phyloP scores from a whole-genome alignment of 768 basidiomycete species.

The Boletus vinaceobasis region DNA sequence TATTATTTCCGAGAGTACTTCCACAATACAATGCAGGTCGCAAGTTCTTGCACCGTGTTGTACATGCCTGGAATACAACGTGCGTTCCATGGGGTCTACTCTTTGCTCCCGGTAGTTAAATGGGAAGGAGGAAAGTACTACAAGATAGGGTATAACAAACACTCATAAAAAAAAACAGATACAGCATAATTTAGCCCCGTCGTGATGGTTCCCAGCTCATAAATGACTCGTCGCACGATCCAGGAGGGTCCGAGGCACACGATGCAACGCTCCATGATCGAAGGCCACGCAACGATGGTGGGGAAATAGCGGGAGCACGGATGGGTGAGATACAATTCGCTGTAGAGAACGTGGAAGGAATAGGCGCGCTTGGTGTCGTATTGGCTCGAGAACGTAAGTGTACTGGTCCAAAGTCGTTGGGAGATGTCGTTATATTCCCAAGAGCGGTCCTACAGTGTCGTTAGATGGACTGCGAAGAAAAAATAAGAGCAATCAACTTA shows the following conservation, averaged over 20 bases:
- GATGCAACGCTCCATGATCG: constrained; percentile 20
- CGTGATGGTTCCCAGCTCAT: constrained; percentile 60
- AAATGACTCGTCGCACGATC: constrained; percentile 52
- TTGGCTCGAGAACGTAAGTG: constrained; percentile 16
- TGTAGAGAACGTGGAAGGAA: constrained; percentile 12
- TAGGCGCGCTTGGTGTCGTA: not conserved
- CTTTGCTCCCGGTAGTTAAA: not conserved
- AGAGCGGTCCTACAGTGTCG: constrained; percentile 37
- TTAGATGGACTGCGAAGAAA: constrained; percentile 6
- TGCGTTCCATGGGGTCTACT: not conserved
- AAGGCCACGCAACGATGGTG: constrained; percentile 13
- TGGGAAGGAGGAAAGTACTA: not conserved
- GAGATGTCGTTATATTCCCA: constrained; percentile 32
- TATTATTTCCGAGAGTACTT: not conserved
- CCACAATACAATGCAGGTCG: not conserved
- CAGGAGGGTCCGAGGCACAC: constrained; percentile 26
- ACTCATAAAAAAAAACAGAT: not conserved
- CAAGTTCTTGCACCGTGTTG: not conserved
- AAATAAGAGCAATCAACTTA: constrained; percentile 28
- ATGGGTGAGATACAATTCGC: constrained; percentile 14
- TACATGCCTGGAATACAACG: constrained; percentile 7
- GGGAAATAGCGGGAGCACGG: constrained; percentile 19
- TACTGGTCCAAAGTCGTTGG: constrained; percentile 21
- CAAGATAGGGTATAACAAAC: not conserved
- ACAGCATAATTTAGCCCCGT: constrained; percentile 21